phyloP scores from a whole-genome alignment of 768 basidiomycete genomes.

The Chiua virens region DNA sequence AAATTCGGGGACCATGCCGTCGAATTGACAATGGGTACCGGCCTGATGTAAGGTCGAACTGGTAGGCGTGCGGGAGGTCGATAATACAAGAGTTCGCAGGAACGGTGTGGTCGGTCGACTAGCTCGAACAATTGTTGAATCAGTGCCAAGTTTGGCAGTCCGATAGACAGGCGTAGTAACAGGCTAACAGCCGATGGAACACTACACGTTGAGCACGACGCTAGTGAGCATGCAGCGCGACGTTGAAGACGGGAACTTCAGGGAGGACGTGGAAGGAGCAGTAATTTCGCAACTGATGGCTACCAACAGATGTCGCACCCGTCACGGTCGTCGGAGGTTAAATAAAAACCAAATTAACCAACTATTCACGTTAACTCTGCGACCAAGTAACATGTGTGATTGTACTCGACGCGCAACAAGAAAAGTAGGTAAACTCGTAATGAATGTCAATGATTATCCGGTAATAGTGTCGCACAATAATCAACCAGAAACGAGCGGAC shows the following conservation, averaged over 20 bases:
- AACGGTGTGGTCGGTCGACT: conserved; percentile 2
- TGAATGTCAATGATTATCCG: conserved; percentile 40
- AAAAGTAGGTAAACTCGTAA: conserved; percentile 32
- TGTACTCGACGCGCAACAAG: conserved; percentile 27
- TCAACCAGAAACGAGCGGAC: conserved; percentile 32
- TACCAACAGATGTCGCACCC: conserved; percentile 8
- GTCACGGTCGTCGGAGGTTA: conserved; percentile 29
- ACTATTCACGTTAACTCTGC: conserved; percentile 10
- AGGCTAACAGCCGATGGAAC: neutral
- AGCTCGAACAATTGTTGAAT: conserved; percentile 10
- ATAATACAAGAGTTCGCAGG: neutral
- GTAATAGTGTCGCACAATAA: conserved; percentile 35
- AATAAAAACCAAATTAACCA: conserved; percentile 16
- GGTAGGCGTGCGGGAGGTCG: neutral
- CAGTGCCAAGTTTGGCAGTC: conserved; percentile 16
- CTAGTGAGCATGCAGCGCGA: conserved; percentile 12
- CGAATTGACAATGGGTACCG: neutral
- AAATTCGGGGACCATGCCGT: conserved; percentile 31
- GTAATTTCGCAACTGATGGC: conserved; percentile 1
- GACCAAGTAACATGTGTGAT: conserved; percentile 16
- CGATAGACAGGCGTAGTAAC: neutral
- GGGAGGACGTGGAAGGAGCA: conserved; percentile 5
- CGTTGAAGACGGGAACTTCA: conserved; percentile 7
- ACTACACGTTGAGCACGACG: conserved; percentile 12
- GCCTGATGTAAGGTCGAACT: neutral